phyloP scores from a whole-genome alignment of 441 rosid species.

The Iberis amara region DNA sequence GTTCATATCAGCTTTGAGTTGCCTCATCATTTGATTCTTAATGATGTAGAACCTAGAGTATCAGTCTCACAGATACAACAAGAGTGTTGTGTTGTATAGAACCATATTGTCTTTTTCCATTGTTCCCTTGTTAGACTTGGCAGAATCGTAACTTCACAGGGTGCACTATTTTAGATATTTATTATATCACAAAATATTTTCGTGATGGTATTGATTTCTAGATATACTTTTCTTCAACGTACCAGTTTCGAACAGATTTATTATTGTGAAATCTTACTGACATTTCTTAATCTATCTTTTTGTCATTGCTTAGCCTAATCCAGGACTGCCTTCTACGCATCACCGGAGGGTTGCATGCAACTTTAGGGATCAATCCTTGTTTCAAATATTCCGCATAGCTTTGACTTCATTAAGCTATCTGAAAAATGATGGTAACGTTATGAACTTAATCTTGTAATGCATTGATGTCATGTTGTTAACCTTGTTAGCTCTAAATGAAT shows the following conservation, averaged over 20 bases:
- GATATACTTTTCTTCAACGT: not conserved
- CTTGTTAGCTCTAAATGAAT: slow-evolving; percentile 16
- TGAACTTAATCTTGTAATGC: slow-evolving; percentile 18
- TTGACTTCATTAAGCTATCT: slow-evolving; percentile 79
- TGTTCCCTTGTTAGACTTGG: not conserved
- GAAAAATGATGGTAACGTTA: slow-evolving; percentile 77
- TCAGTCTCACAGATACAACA: slow-evolving; percentile 1
- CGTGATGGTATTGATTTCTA: not conserved
- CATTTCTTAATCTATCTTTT: slow-evolving; percentile 26
- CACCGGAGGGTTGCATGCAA: slow-evolving; percentile 91
- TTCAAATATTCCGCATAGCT: slow-evolving; percentile 91
- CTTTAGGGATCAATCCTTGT: slow-evolving; percentile 91
- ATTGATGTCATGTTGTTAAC: not conserved
- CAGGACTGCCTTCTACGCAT: slow-evolving; percentile 78
- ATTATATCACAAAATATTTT: not conserved
- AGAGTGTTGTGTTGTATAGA: slow-evolving; percentile 8
- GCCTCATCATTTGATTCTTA: slow-evolving; percentile 15
- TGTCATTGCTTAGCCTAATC: slow-evolving; percentile 53
- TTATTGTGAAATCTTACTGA: slow-evolving; percentile 23
- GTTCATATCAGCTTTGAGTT: slow-evolving; percentile 13
- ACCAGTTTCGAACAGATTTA: not conserved
- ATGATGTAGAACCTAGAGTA: not conserved
- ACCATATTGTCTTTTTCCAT: slow-evolving; percentile 13
- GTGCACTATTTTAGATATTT: slow-evolving; percentile 6
- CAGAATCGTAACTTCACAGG: not conserved